Evolutionary conservation across 257 asterid species (phyloP), one percentile per base, ranked within the genome.

Genomic region (Apocynum venetum): DNA sequence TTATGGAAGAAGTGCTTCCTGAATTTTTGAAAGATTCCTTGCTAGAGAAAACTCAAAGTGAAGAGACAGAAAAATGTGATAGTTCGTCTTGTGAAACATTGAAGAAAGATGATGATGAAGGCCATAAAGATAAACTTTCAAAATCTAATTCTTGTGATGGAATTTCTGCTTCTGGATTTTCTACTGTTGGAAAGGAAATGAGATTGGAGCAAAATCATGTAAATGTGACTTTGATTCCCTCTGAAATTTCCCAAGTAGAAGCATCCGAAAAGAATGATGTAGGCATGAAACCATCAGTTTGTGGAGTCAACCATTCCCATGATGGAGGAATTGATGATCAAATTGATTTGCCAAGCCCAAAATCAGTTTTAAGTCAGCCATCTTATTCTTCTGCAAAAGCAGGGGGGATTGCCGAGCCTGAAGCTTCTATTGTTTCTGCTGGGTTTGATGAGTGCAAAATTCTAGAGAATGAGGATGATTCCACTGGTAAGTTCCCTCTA

Each of bases 1-100:
- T 79, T 17, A 49, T 83, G 82, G 76, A 66, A 76, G 86, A 79
- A 40, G 10, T 83, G 49, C 61, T 79, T 60, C 79, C 83, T 3
- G 81, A 73, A 61, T n/a, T 41, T 41, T 25, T 72, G 52, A 4
- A 64, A 17, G 70, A 51, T 41, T 46, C 76, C 56, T 56, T 19
- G 49, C 40, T 65, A 69, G 81, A 72, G 69, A 70, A 64, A 65
- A 19, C 75, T 57, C 6, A 44, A 19, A 48, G n/a, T 35, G 84
- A 40, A 72, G 67, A 49, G 17, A 69, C 64, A 47, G 72, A 46
- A n/a, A 44, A 46, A 25, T 13, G 43, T 40, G 77, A 38, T 36
- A 48, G 3, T 60, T 61, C 48, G 3, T 71, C 77, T n/a, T 59
- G 68, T 75, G 77, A 66, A 55, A 3, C 25, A 40, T 57, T 57